Evolutionary conservation across 2,329 filamentous ascomycete species (phyloP).

Genomic region (Fusarium heterosporum): DNA sequence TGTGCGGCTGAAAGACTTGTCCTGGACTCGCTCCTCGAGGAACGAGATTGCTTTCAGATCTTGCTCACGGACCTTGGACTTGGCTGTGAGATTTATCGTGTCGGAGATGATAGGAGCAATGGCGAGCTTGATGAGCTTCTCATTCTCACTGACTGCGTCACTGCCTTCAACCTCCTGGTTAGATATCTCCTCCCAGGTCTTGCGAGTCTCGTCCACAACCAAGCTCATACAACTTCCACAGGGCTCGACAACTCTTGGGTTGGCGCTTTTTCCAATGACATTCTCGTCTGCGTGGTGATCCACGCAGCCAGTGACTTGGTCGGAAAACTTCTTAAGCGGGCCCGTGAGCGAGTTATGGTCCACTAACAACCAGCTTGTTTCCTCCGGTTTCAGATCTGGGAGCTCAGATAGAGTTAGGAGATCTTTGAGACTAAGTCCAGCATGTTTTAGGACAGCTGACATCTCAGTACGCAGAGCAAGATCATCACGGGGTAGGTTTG

Average conservation of each 20-base stretch:
- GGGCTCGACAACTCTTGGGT: constrained; percentile 71
- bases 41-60: constrained; percentile 70
- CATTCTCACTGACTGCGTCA: constrained; percentile 56
- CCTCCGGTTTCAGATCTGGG: constrained; percentile 61
- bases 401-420: constrained; percentile 72
- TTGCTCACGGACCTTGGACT: constrained; percentile 72
- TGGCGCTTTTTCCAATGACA: constrained; percentile 58
- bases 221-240: constrained; percentile 80
- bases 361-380: constrained; percentile 78
- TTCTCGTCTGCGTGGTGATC: constrained; percentile 85
- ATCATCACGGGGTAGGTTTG: constrained; percentile 76
- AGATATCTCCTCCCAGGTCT: constrained; percentile 67
- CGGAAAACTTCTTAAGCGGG: constrained; percentile 63
- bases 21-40: constrained; percentile 63
- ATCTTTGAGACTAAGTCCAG: constrained; percentile 68
- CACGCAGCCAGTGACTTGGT: constrained; percentile 72
- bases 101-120: constrained; percentile 80
- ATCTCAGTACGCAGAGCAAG: constrained; percentile 80
- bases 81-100: constrained; percentile 72
- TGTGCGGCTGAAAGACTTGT: constrained; percentile 61
- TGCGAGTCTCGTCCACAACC: constrained; percentile 69
- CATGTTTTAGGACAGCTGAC: constrained; percentile 70
- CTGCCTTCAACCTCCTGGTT: constrained; percentile 35
- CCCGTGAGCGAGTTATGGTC: constrained; percentile 83
- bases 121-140: constrained; percentile 73